These are phyloP conservation scores for Fragaria vesca DNA, from an alignment of 306 rosid species.

Conservation along the genomic window DNA sequence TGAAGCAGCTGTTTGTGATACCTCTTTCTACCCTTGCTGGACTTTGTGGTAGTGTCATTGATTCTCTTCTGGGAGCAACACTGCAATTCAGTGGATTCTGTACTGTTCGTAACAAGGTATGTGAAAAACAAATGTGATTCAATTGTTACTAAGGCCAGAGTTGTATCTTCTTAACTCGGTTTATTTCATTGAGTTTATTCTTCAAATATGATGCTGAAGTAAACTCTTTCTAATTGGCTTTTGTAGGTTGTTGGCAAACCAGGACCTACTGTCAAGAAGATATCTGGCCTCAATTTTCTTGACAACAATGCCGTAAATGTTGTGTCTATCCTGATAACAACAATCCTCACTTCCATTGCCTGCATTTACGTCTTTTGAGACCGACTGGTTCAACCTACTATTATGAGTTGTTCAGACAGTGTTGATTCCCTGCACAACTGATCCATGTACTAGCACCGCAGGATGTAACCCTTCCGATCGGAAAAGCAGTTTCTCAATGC, in stretches of 20 bases:
- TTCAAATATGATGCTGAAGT: conserved; percentile 16
- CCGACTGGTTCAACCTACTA: neutral
- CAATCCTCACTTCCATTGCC: conserved; percentile 57
- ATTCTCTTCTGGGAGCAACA: conserved; percentile 95
- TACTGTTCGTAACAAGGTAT: conserved; percentile 77
- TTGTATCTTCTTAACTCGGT: neutral
- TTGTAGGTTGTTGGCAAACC: conserved; percentile 88
- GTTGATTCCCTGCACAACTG: conserved; percentile 18
- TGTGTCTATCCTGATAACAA: conserved; percentile 68
- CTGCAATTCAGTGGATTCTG: conserved; percentile 90
- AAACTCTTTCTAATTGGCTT: conserved; percentile 8
- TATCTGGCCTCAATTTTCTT: conserved; percentile 69
- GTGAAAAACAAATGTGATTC: neutral
- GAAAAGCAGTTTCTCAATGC: neutral
- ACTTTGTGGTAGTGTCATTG: conserved; percentile 69
- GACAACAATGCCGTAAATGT: conserved; percentile 90
- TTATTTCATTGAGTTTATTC: neutral
- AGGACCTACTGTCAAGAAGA: conserved; percentile 72
- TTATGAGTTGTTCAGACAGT: conserved; percentile 6
- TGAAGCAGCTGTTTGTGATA: conserved; percentile 74
- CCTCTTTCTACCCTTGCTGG: conserved; percentile 78
- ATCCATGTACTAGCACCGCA: conserved; percentile 12
- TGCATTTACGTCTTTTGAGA: conserved; percentile 57
- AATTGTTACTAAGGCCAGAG: neutral
- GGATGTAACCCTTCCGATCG: neutral